phyloP scores from a whole-genome alignment of 2,329 filamentous ascomycete species.

The Alternaria brassicae region DNA sequence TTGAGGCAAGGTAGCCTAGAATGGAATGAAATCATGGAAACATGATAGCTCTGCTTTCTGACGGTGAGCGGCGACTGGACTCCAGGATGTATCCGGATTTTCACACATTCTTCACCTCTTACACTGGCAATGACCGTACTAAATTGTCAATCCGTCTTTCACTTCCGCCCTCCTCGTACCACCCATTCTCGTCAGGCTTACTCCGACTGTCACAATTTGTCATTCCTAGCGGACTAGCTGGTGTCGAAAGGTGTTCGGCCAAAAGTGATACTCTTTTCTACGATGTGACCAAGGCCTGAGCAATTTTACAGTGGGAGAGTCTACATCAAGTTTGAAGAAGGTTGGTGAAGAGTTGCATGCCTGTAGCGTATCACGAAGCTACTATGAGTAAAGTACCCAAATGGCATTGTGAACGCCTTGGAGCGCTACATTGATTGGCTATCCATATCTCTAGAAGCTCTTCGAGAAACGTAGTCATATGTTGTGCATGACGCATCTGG shows the following conservation, averaged over 20 bases:
- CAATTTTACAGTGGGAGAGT: not conserved
- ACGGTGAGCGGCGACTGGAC: not conserved
- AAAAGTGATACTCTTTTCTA: rapidly evolving
- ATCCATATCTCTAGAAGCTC: not conserved
- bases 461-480: too few species aligned
- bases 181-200: too few species aligned
- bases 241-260: not conserved
- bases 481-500: too few species aligned
- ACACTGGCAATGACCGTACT: not conserved
- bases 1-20: not conserved
- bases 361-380: not conserved
- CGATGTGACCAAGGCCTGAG: not conserved
- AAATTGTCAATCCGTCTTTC: not conserved
- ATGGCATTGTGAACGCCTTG: rapidly evolving
- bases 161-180: too few species aligned
- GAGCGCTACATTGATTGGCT: not conserved
- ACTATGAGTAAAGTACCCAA: not conserved
- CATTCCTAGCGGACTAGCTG: too few species aligned
- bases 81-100: rapidly evolving
- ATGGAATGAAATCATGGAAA: too few species aligned
- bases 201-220: too few species aligned
- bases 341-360: not conserved
- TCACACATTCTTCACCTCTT: not conserved
- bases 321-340: not conserved
- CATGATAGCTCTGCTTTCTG: not conserved